Conservation (phyloP, 2,329 filamentous ascomycete species). For the Helotiales sp. region DNA sequence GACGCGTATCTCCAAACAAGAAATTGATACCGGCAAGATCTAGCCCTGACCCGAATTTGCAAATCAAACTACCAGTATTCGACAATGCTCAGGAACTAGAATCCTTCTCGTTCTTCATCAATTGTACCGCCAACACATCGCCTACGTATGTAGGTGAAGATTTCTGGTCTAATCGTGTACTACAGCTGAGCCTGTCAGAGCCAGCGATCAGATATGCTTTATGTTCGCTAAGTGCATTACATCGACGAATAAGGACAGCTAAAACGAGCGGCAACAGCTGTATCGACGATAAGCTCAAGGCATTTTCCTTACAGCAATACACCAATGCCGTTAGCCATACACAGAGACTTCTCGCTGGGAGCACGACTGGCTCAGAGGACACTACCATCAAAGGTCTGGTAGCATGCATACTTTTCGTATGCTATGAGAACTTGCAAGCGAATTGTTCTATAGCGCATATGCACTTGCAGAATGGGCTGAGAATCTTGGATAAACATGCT, state of each 20-base stretch:
- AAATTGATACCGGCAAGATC: background rate
- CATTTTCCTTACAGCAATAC: constrained; percentile 17
- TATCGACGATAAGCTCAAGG: background rate
- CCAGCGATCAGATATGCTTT: constrained; percentile 21
- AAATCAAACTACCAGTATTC: constrained; percentile 9
- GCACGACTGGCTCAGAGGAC: constrained; percentile 4
- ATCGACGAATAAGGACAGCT: background rate
- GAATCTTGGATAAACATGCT: constrained; percentile 9
- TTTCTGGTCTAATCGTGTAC: constrained; percentile 20
- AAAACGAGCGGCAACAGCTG: background rate
- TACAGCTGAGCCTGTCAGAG: constrained; percentile 20
- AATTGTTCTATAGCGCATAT: constrained; percentile 12
- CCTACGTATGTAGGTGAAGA: constrained; percentile 7
- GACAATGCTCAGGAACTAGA: constrained; percentile 12
- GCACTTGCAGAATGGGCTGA: constrained; percentile 21
- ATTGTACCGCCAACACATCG: constrained; percentile 10
- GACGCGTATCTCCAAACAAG: background rate
- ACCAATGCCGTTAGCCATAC: constrained; percentile 16
- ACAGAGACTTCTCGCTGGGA: constrained; percentile 8
- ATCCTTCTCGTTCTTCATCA: constrained; percentile 20
- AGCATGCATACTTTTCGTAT: constrained; percentile 23
- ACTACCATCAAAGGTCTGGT: constrained; percentile 18
- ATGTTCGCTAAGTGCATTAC: constrained; percentile 20
- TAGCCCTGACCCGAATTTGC: background rate
- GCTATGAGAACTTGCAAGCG: constrained; percentile 19